Evolutionary conservation across 1,284 basidiomycete genomes (phyloP), one percentile per base, ranked within the genome.

Genomic region (Malassezia pachydermatis): DNA sequence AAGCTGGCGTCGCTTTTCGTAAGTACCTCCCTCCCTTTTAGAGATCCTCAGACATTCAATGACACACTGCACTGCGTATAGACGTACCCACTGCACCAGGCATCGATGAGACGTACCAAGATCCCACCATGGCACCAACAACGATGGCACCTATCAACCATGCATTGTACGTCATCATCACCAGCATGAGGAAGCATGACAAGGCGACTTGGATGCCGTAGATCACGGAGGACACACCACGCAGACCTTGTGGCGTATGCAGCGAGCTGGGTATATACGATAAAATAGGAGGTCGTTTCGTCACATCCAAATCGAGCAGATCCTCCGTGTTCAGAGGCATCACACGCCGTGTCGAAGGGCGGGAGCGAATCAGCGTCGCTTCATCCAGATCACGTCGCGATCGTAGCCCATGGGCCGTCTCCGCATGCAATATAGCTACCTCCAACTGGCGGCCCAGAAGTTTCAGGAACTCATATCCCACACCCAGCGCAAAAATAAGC

Each of bases 1-100:
- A 73, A 35, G 73, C 73, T 0, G 72, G 73, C 5, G 71, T 76
- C 5, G 54, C 57, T 14, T 59, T 76, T 36, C 47, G 74, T 13
- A 58, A 70, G 45, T 57, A 47, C 36, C 4, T 44, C 14, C 45
- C 49, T 24, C 44, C 45, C 0, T 48, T 48, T 17, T 52, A 52
- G 45, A n/a, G n/a, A n/a, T n/a, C n/a, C n/a, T n/a, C n/a, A n/a
- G n/a, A n/a, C n/a, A n/a, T n/a, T n/a, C n/a, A n/a, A n/a, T 47
- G 45, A 22, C 44, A 45, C 35, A 45, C 28, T 13, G 47, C 27
- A 3, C 33, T 20, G 16, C 29, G 27, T 17, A 10, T 9, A 8
- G 19, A 23, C 7, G 22, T 25, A 2, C 38, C 25, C 5, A 5
- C n/a, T 17, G n/a, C n/a, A n/a, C n/a, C n/a, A n/a, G n/a, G n/a